Conservation (phyloP, 2,329 filamentous ascomycete species). For the Claviceps sp. region DNA sequence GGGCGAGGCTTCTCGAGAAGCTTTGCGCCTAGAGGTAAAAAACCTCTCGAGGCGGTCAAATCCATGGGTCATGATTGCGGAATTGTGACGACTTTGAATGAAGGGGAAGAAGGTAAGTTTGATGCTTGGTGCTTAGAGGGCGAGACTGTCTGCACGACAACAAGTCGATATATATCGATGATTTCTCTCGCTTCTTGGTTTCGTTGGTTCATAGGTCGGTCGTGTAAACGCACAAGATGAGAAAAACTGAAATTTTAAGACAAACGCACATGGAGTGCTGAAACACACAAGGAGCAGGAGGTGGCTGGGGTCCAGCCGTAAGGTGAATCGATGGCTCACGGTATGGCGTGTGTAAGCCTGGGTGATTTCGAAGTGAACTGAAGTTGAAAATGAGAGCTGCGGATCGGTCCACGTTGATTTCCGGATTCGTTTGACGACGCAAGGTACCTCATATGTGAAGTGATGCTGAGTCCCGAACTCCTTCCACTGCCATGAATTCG, state of each 20-base stretch:
- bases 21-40: slow-evolving; percentile 32
- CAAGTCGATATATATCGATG: not conserved
- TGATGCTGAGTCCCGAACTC: not conserved
- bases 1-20: slow-evolving; percentile 12
- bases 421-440: not conserved
- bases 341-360: slow-evolving; percentile 1
- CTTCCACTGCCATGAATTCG: no score
- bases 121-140: not conserved
- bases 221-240: no score
- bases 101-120: not conserved
- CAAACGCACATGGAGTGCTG: not conserved
- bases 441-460: slow-evolving; percentile 1
- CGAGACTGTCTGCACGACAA: not conserved
- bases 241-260: no score
- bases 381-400: slow-evolving; percentile 5
- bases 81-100: not conserved
- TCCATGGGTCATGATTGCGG: slow-evolving; percentile 34
- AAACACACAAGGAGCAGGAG: not conserved
- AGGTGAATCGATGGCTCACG: not conserved
- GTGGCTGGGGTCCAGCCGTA: slow-evolving; percentile 2
- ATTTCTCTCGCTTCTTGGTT: no score
- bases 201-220: no score
- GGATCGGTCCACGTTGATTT: slow-evolving; percentile 1
- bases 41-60: slow-evolving; percentile 38
- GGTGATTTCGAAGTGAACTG: slow-evolving; percentile 10